These are phyloP conservation scores for Caryopteris hybrid DNA, from an alignment of 305 asterid species.

Conservation along the genomic window DNA sequence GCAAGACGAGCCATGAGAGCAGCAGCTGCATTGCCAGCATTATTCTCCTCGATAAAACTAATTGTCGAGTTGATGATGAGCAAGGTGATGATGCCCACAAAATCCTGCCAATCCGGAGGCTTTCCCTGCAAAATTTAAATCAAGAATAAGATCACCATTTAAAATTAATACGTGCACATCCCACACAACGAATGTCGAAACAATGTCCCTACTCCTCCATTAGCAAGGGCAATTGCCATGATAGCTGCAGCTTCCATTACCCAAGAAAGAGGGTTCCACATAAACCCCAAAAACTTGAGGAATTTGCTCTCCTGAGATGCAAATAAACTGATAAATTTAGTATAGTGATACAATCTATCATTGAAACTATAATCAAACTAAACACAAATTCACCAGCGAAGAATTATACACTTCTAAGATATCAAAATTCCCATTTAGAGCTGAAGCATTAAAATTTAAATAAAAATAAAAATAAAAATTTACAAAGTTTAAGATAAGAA, in stretches of 20 bases:
- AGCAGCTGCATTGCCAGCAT: slow-evolving; percentile 99
- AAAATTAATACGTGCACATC: neutral
- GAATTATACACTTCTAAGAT: neutral
- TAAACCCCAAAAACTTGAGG: slow-evolving; percentile 88
- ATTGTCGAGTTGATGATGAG: slow-evolving; percentile 93
- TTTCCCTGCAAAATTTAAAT: slow-evolving; percentile 57
- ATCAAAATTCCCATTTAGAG: neutral
- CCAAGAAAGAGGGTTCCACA: slow-evolving; percentile 99
- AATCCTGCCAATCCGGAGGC: slow-evolving; percentile 99
- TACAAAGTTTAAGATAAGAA: neutral
- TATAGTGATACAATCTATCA: neutral
- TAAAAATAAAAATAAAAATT: neutral
- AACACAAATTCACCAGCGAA: neutral
- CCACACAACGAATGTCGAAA: slow-evolving; percentile 10
- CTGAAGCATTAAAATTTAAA: too few species aligned
- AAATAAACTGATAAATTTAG: neutral
- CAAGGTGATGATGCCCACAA: slow-evolving; percentile 91
- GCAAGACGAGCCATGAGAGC: slow-evolving; percentile 99
- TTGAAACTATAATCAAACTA: neutral
- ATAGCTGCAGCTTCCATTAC: slow-evolving; percentile 99
- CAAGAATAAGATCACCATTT: neutral
- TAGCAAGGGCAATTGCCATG: slow-evolving; percentile 99
- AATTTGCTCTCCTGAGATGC: slow-evolving; percentile 86
- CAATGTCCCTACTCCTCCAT: slow-evolving; percentile 73
- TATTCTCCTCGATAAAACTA: slow-evolving; percentile 96